phyloP scores from a whole-genome alignment of 352 stramenopile species.

The Achlya hypogyna region DNA sequence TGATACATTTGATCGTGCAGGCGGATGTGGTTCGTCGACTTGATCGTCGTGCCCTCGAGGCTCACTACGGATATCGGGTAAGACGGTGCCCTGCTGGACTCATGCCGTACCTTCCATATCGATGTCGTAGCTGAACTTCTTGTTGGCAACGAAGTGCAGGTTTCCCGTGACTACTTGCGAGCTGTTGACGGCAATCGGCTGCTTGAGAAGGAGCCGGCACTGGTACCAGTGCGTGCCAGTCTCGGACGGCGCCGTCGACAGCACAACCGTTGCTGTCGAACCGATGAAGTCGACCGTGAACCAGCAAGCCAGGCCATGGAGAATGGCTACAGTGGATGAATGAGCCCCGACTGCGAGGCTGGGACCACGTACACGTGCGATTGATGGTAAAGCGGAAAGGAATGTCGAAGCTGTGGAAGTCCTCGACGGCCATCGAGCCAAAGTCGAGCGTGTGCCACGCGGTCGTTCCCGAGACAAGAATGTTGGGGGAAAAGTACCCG shows the following conservation, averaged over 20 bases:
- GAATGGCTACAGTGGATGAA: conserved; percentile 39
- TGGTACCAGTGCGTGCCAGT: conserved; percentile 88
- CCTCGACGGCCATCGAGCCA: conserved; percentile 45
- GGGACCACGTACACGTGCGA: conserved; percentile 52
- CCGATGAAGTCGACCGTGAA: conserved; percentile 98
- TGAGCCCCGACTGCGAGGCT: conserved; percentile 2
- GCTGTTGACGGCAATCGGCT: conserved; percentile 88
- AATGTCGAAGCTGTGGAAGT: conserved; percentile 86
- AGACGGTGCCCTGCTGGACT: not conserved
- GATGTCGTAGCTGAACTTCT: conserved; percentile 95
- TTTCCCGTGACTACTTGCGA: conserved; percentile 83
- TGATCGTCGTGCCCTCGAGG: conserved; percentile 83
- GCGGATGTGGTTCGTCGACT: conserved; percentile 73
- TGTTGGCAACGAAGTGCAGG: conserved; percentile 89
- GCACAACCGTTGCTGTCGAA: conserved; percentile 59
- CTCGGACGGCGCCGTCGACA: conserved; percentile 76
- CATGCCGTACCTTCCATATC: conserved; percentile 52
- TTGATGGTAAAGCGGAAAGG: conserved; percentile 84
- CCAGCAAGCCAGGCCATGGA: conserved; percentile 97
- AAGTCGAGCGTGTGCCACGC: conserved; percentile 85
- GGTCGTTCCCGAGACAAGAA: conserved; percentile 47
- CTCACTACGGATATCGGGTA: conserved; percentile 32
- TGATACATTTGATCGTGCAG: conserved; percentile 95
- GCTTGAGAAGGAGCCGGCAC: conserved; percentile 84
- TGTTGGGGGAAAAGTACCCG: conserved; percentile 83